Conservation (phyloP, 352 stramenopile species). For the Pythium plurisporium region DNA sequence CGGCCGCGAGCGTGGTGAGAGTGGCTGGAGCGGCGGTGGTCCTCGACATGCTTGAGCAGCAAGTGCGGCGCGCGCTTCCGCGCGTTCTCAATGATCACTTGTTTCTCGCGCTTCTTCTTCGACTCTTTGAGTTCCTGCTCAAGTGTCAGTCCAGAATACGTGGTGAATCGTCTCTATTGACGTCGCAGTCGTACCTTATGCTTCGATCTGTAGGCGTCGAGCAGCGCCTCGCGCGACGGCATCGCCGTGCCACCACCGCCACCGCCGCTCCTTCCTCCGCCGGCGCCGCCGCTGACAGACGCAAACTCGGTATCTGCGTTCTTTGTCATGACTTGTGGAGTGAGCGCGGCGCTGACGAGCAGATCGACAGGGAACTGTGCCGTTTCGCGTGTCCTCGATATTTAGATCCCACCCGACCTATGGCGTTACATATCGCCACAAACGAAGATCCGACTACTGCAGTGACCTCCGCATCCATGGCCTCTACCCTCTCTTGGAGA, state of each 20-base stretch:
- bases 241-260: not conserved
- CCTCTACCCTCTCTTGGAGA: too few species aligned
- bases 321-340: slow-evolving; percentile 7
- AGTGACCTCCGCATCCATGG: too few species aligned
- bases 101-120: slow-evolving; percentile 49
- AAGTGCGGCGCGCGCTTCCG: slow-evolving; percentile 38
- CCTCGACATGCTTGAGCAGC: slow-evolving; percentile 26
- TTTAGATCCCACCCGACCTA: too few species aligned
- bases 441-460: too few species aligned
- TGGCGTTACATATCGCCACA: too few species aligned
- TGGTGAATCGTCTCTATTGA: not conserved
- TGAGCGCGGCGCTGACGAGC: too few species aligned
- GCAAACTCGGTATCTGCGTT: slow-evolving; percentile 3
- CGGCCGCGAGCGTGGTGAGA: slow-evolving; percentile 1
- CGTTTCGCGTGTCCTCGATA: too few species aligned
- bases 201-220: slow-evolving; percentile 40
- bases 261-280: not conserved
- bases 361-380: too few species aligned
- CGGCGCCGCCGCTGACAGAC: slow-evolving; percentile 2
- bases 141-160: not conserved
- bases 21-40: not conserved
- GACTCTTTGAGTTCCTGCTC: slow-evolving; percentile 37
- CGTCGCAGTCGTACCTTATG: slow-evolving; percentile 35
- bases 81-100: slow-evolving; percentile 52
- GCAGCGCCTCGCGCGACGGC: slow-evolving; percentile 30